Evolutionary conservation across 2,329 filamentous ascomycete genomes (phyloP), one percentile per base, ranked within the genome.

Genomic region (Botrytis squamosa): DNA sequence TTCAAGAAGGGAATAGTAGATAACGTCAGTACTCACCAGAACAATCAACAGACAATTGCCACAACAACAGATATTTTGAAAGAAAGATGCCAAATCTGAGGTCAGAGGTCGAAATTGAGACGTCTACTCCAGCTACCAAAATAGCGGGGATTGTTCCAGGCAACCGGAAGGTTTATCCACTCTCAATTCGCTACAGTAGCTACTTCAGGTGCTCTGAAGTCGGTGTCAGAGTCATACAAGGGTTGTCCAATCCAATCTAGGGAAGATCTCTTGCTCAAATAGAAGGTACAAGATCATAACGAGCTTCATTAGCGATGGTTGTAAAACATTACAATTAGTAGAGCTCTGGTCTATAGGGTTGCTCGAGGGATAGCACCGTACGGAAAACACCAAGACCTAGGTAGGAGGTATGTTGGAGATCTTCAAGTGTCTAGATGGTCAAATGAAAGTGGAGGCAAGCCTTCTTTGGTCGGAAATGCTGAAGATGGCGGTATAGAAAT

Each of bases 91-190:
- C 29, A 44, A 22, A 60, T 59, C 4, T 25, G 62, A 44, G 38
- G 49, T n/a, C 42, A 68, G 63, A 72, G 62, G 49, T 46, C 38
- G 16, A 46, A 36, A 42, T 72, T 55, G 70, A 68, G 70, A 22
- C 29, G 46, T 72, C 52, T 68, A 38, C 40, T 68, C 63, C 29
- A 68, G 52, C n/a, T 67, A 40, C 70, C 22, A 49, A 38, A 68
- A 64, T 72, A 59, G 70, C 70, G 70, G 70, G 70, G 70, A 29
- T 59, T 57, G 70, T 72, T 68, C 70, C 42, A 72, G 70, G 70
- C 49, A 72, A 72, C 38, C 62, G 57, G 59, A 63, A 60, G 62
- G 38, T 72, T 59, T 72, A 72, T 72, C 70, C 70, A 59, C 63
- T 44, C 70, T 55, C 33, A 40, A 52, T 63, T 46, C 38, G 63